A percentile compares a stretch with the other conserved stretches of the same genome.
These are phyloP conservation scores for Manihot esculenta DNA, from an alignment of 441 rosid species.

Conservation along the genomic window DNA sequence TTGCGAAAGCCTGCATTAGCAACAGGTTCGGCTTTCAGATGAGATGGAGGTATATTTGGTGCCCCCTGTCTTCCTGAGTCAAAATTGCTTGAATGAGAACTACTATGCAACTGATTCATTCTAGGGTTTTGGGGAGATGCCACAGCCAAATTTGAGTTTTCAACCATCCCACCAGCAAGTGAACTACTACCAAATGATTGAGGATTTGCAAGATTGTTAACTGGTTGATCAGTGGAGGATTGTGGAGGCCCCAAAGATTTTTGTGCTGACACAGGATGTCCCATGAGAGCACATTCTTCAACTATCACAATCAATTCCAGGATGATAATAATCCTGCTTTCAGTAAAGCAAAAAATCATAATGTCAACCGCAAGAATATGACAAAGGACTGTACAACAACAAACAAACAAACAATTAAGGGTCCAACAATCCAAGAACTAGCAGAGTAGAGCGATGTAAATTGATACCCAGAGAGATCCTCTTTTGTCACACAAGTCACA, in stretches of 20 bases:
- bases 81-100: conserved; percentile 26
- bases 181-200: conserved; percentile 31
- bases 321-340: conserved; percentile 64
- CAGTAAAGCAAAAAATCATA: neutral
- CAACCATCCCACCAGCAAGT: conserved; percentile 24
- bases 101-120: conserved; percentile 35
- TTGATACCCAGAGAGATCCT: neutral
- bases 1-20: conserved; percentile 32
- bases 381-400: neutral
- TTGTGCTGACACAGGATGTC: conserved; percentile 42
- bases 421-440: neutral
- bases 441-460: neutral
- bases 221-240: conserved; percentile 34
- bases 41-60: conserved; percentile 30
- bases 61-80: conserved; percentile 38
- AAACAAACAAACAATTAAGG: neutral
- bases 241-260: conserved; percentile 35
- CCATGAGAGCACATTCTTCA: conserved; percentile 47
- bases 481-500: neutral
- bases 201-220: conserved; percentile 21
- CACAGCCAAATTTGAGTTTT: conserved; percentile 33
- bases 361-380: neutral
- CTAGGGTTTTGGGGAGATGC: conserved; percentile 37
- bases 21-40: conserved; percentile 37
- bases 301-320: conserved; percentile 51